Evolutionary conservation across 768 basidiomycete species (phyloP), one percentile per base, ranked within the genome.

Genomic region (Mycena belliarum): DNA sequence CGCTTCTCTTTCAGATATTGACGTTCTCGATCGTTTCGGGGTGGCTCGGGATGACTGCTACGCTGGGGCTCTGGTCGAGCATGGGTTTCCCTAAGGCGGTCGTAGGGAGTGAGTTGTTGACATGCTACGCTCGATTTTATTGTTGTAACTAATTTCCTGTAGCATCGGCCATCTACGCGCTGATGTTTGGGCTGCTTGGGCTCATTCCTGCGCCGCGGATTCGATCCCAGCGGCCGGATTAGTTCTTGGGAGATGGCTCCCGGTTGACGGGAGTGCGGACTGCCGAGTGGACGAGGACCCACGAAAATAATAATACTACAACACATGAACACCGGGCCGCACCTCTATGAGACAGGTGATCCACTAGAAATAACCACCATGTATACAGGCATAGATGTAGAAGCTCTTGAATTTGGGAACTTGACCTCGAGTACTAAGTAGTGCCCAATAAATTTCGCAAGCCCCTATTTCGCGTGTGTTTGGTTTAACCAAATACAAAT

Each of bases 141-240:
- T 32, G 6, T 45, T n/a, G 20, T 24, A 28, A 42, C 29, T 44
- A 21, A 15, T 65, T 58, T n/a, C 21, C 46, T 41, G 44, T 6
- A 92, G 89, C 87, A 12, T 84, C 83, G 12, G 86, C 85, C 11
- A 69, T 89, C 44, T 92, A 91, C 63, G 83, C 83, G 9, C 76
- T 90, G 40, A 75, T 75, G 20, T 89, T 92, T 66, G 90, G 90
- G n/a, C 69, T 90, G 33, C 79, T 92, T 55, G 90, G 89, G 3
- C 75, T 92, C 21, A 73, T 91, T 49, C 87, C 89, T 15, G 81
- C 82, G 24, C 88, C 88, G 14, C 81, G 62, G 6, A 52, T 63
- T 38, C 50, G 62, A 40, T 38, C 35, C 18, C 56, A 50, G 41
- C 23, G 58, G 28, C 47, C 57, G 23, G 58, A 63, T 32, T 63